These are phyloP conservation scores for Dactylis glomerata DNA, from an alignment of 176 grass and related monocot species.

Conservation along the genomic window DNA sequence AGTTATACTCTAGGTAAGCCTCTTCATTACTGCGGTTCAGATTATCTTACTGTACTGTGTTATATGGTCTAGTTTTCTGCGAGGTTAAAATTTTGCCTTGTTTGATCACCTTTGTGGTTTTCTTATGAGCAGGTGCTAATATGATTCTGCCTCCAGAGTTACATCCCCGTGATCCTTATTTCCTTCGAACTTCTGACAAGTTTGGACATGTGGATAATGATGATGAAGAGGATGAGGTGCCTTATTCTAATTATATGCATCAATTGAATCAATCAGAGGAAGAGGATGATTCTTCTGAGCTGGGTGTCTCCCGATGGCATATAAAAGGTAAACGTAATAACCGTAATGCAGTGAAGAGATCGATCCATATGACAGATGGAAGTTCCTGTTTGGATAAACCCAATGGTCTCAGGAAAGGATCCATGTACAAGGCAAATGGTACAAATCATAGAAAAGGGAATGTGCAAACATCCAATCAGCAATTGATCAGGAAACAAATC, in stretches of 20 bases:
- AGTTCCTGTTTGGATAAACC: slow-evolving; percentile 56
- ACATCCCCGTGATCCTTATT: slow-evolving; percentile 39
- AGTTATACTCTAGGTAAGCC: neutral
- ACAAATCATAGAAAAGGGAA: slow-evolving; percentile 30
- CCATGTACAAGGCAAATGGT: slow-evolving; percentile 35
- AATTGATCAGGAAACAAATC: slow-evolving; percentile 39
- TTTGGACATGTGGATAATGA: slow-evolving; percentile 51
- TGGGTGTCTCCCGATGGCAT: slow-evolving; percentile 83
- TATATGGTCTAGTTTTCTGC: slow-evolving; percentile 22
- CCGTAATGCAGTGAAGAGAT: slow-evolving; percentile 56
- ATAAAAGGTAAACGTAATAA: slow-evolving; percentile 99
- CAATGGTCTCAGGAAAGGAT: slow-evolving; percentile 44
- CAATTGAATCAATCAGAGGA: slow-evolving; percentile 58
- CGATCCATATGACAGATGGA: slow-evolving; percentile 36
- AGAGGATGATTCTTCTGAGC: slow-evolving; percentile 59
- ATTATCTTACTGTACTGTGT: slow-evolving; percentile 15
- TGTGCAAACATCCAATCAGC: slow-evolving; percentile 40
- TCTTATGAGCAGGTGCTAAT: slow-evolving; percentile 62
- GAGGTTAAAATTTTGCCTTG: slow-evolving; percentile 2
- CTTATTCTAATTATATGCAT: slow-evolving; percentile 36
- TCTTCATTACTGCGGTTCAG: neutral
- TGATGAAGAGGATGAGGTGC: slow-evolving; percentile 34
- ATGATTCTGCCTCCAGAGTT: slow-evolving; percentile 42
- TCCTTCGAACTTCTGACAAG: slow-evolving; percentile 46
- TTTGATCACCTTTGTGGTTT: slow-evolving; percentile 30